Conservation (phyloP, 2,329 filamentous ascomycete species). For the Fusarium nisikadoi region DNA sequence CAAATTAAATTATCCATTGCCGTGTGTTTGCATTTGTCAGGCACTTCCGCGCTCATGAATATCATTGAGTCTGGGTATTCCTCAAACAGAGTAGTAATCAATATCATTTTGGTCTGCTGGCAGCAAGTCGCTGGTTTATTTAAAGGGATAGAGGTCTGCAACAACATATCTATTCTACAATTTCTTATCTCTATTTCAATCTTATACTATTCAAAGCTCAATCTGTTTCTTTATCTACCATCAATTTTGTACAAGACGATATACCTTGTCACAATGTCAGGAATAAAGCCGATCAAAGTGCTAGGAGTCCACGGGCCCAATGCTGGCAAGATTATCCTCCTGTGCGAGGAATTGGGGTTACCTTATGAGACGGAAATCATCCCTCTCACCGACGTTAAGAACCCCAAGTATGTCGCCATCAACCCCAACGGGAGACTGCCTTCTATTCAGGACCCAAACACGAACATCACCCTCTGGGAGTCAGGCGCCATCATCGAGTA, state of each 20-base stretch:
- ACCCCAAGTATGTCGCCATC: background rate
- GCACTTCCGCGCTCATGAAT: background rate
- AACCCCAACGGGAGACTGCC: background rate
- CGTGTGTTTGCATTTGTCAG: background rate
- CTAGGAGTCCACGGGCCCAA: background rate
- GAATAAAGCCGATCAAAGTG: background rate
- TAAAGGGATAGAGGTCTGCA: background rate
- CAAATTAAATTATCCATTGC: fast-evolving
- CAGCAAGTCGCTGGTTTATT: background rate
- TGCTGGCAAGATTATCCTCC: background rate
- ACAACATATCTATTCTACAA: background rate
- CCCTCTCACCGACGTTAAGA: background rate
- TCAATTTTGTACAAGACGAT: fast-evolving
- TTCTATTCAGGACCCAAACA: background rate
- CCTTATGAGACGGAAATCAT: background rate
- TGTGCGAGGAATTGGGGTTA: background rate
- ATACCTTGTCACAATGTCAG: background rate
- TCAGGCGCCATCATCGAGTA: slow-evolving; percentile 1
- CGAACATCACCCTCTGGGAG: background rate
- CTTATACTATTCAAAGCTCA: too few species aligned
- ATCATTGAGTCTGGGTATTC: fast-evolving
- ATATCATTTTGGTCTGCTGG: too few species aligned
- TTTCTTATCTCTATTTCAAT: too few species aligned
- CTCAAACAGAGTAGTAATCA: background rate
- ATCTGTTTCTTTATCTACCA: background rate